Evolutionary conservation across 2,329 filamentous ascomycete species (phyloP).

Genomic region (Colletotrichum echinochloae): DNA sequence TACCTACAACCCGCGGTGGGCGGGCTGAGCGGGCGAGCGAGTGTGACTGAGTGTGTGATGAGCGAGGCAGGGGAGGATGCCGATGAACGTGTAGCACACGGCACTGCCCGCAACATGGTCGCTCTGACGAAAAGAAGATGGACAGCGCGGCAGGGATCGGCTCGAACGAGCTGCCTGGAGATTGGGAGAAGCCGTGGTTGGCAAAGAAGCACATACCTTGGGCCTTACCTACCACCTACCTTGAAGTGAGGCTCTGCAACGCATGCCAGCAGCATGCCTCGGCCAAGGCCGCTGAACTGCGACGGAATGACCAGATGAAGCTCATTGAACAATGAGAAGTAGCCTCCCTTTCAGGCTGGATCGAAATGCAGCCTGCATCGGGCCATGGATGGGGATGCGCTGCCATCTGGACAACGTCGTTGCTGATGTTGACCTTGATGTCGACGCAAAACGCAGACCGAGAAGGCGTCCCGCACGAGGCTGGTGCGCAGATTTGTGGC

Average conservation of each 20-base stretch:
- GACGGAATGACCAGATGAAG: not conserved
- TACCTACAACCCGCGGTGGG: not conserved
- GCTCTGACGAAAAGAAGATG: not conserved
- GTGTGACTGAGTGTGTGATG: slow-evolving; percentile 11
- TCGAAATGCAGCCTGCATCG: slow-evolving; percentile 16
- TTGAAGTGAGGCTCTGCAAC: slow-evolving; percentile 36
- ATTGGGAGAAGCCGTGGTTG: not conserved
- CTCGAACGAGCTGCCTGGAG: slow-evolving; percentile 5
- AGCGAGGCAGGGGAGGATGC: slow-evolving; percentile 24
- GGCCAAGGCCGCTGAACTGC: slow-evolving; percentile 20
- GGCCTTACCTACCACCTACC: no score
- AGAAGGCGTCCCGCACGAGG: slow-evolving; percentile 41
- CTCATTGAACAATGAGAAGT: not conserved
- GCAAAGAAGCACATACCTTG: slow-evolving; percentile 36
- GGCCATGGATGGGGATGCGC: slow-evolving; percentile 15
- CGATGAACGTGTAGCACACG: slow-evolving; percentile 7
- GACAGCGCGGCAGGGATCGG: not conserved
- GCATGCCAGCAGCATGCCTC: slow-evolving; percentile 34
- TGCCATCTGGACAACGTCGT: slow-evolving; percentile 33
- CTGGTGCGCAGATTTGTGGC: slow-evolving; percentile 25
- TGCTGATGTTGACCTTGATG: slow-evolving; percentile 38
- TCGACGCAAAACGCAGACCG: slow-evolving; percentile 40
- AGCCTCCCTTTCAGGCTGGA: not conserved
- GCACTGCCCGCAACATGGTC: slow-evolving; percentile 2
- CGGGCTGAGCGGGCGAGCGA: slow-evolving; percentile 24